A percentile compares a stretch with the other conserved stretches of the same genome.
Conservation (phyloP, 306 rosid species). For the Begonia fuchsioides region DNA sequence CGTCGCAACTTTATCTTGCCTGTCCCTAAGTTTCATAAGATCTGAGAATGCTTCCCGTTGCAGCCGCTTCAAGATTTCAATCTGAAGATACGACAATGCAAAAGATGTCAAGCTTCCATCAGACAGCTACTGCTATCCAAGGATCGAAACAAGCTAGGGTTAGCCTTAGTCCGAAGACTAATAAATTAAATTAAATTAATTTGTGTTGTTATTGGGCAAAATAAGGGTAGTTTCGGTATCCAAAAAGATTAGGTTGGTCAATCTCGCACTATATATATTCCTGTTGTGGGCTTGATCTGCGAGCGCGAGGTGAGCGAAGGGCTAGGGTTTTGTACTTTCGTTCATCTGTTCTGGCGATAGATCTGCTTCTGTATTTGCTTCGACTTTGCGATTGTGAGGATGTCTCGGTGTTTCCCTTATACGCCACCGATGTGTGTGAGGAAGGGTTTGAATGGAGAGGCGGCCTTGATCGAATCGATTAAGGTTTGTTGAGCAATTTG, state of each 20-base stretch:
- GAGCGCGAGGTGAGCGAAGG: not conserved
- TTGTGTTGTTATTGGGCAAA: not conserved
- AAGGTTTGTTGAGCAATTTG: slow-evolving; percentile 89
- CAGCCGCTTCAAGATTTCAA: slow-evolving; percentile 73
- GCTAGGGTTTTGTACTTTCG: not conserved
- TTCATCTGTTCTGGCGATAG: not conserved
- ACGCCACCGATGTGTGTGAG: slow-evolving; percentile 40
- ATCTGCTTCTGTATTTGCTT: not conserved
- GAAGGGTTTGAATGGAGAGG: slow-evolving; percentile 26
- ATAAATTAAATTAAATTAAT: too few relatives aligned
- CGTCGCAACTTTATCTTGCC: slow-evolving; percentile 79
- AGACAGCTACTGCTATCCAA: slow-evolving; percentile 1
- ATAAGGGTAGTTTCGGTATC: slow-evolving; percentile 1
- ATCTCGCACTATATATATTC: not conserved
- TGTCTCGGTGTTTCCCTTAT: slow-evolving; percentile 56
- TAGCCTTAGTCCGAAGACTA: too few relatives aligned
- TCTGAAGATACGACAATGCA: slow-evolving; percentile 27
- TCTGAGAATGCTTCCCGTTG: slow-evolving; percentile 87
- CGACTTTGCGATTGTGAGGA: slow-evolving; percentile 10
- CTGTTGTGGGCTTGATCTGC: not conserved
- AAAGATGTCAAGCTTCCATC: slow-evolving; percentile 1
- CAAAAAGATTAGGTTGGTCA: not conserved
- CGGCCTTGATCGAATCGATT: slow-evolving; percentile 74
- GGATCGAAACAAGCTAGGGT: not conserved
- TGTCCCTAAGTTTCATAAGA: slow-evolving; percentile 71